These are phyloP conservation scores for Yamagishiella unicocca DNA, from an alignment of 139 green algal species.

Conservation along the genomic window DNA sequence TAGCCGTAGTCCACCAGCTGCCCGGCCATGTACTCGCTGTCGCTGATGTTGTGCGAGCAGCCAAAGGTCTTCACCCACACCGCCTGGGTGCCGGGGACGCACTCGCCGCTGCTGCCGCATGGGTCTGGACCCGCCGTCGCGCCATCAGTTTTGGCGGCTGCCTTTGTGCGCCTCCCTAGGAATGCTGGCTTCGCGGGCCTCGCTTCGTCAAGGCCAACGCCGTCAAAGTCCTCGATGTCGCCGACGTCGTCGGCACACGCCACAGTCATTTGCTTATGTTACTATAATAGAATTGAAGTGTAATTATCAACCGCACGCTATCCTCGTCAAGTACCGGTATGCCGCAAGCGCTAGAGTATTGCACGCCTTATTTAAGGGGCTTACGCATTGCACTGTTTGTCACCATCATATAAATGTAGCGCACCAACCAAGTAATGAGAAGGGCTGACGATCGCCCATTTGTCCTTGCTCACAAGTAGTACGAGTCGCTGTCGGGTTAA, in stretches of 20 bases:
- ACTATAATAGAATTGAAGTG: too few relatives aligned
- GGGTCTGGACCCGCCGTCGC: not conserved
- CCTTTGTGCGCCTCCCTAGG: not conserved
- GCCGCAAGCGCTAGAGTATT: too few relatives aligned
- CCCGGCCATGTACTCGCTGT: slow-evolving; percentile 89
- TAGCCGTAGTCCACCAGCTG: slow-evolving; percentile 85
- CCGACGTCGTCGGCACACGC: not conserved
- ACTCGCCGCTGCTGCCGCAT: not conserved
- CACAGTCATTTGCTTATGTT: slow-evolving; percentile 14
- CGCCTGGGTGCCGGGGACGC: slow-evolving; percentile 69
- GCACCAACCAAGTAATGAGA: too few relatives aligned
- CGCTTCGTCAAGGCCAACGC: not conserved
- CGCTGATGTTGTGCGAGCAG: slow-evolving; percentile 84
- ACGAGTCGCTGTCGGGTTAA: too few relatives aligned
- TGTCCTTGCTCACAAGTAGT: too few relatives aligned
- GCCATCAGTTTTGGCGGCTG: not conserved
- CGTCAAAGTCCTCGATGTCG: slow-evolving; percentile 37
- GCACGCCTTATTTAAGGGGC: too few relatives aligned
- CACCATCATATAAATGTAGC: too few relatives aligned
- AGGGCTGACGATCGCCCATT: too few relatives aligned
- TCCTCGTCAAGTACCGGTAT: too few relatives aligned
- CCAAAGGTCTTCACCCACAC: slow-evolving; percentile 90
- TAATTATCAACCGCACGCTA: too few relatives aligned
- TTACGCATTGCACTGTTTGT: too few relatives aligned
- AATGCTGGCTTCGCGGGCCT: not conserved